phyloP scores from a whole-genome alignment of 2,329 filamentous ascomycete species.

The Knufia fluminis region DNA sequence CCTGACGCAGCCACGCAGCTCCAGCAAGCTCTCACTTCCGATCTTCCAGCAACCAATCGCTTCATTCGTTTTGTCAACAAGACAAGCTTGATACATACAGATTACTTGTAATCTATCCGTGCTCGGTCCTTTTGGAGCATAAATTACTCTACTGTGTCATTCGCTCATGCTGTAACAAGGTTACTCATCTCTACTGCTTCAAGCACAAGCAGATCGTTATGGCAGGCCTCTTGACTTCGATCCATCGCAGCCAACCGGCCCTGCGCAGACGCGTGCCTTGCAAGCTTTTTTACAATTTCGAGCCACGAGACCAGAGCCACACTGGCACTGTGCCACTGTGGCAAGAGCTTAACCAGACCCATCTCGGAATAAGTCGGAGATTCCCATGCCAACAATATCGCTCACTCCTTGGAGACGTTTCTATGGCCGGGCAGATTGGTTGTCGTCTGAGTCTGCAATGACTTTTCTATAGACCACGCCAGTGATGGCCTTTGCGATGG shows the following conservation, averaged over 20 bases:
- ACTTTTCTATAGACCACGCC: not conserved
- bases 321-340: not conserved
- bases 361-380: constrained; percentile 2
- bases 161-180: too few species aligned
- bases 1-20: constrained; percentile 5
- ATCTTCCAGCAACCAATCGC: constrained; percentile 4
- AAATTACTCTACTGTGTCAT: too few species aligned
- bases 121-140: not conserved
- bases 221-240: too few species aligned
- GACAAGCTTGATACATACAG: not conserved
- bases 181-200: too few species aligned
- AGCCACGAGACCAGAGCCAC: not conserved
- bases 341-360: not conserved
- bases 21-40: constrained; percentile 5
- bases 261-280: not conserved
- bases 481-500: not conserved
- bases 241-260: too few species aligned
- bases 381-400: not conserved
- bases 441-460: not conserved
- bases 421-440: not conserved
- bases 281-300: not conserved
- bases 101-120: constrained; percentile 4
- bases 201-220: too few species aligned
- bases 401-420: not conserved
- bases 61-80: constrained; percentile 5